A percentile compares a stretch with the other conserved stretches of the same genome.
phyloP scores from a whole-genome alignment of 345 rosid genomes.

The Cardamine occulta region DNA sequence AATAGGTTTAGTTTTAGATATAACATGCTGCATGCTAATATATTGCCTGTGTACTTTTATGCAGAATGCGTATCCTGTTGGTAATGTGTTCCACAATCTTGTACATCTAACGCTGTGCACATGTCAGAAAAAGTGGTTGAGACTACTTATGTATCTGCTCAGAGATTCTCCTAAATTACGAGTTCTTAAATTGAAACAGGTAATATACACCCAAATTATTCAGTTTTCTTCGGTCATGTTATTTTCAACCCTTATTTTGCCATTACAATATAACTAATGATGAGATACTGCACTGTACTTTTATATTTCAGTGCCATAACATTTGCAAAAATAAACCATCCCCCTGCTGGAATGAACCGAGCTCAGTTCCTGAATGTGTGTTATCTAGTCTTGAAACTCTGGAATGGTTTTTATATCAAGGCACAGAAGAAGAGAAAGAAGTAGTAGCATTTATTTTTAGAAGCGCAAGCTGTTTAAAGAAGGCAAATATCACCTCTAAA shows the following conservation, averaged over 20 bases:
- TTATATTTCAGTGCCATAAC: neutral
- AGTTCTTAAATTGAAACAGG: neutral
- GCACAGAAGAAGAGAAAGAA: constrained; percentile 22
- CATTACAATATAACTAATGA: neutral
- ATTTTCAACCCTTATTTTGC: neutral
- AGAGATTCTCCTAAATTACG: constrained; percentile 1
- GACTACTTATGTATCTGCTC: neutral
- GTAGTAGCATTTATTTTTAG: neutral
- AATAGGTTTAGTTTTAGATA: neutral
- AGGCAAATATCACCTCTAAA: neutral
- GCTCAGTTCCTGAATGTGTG: constrained; percentile 6
- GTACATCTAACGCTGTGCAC: constrained; percentile 6
- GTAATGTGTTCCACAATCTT: constrained; percentile 3
- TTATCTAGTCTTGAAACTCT: constrained; percentile 21
- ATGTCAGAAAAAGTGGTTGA: constrained; percentile 8
- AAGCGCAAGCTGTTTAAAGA: neutral
- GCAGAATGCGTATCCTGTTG: constrained; percentile 23
- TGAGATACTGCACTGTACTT: no score
- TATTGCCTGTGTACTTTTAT: neutral
- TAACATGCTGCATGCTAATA: neutral
- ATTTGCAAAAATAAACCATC: neutral
- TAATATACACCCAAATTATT: neutral
- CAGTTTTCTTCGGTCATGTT: neutral
- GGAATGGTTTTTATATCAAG: neutral
- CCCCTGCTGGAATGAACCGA: constrained; percentile 11